Conservation (phyloP, 176 grass and related monocot genomes). For the Bonia amplexicaulis region DNA sequence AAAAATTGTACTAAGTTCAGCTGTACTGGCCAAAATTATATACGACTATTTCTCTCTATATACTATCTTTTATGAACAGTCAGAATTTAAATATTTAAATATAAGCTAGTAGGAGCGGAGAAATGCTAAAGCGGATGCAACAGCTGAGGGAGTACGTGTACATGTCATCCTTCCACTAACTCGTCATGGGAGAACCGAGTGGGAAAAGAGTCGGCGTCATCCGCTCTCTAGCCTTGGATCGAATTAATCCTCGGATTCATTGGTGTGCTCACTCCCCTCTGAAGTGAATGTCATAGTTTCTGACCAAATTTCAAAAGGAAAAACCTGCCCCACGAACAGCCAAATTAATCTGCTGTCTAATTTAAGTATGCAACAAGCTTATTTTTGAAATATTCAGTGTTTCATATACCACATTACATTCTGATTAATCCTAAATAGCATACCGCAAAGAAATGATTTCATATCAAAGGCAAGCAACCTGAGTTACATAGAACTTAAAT, state of each 20-base stretch:
- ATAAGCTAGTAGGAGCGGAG: too few species aligned
- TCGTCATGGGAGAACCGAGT: neutral
- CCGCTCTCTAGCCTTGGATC: too few species aligned
- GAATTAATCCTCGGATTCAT: too few species aligned
- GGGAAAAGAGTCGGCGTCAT: too few species aligned
- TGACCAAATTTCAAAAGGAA: too few species aligned
- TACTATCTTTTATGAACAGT: fast-evolving
- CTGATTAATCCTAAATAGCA: neutral
- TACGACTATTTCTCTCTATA: too few species aligned
- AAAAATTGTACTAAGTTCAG: too few species aligned
- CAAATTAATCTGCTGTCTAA: neutral
- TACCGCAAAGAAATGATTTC: neutral
- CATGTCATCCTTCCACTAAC: neutral
- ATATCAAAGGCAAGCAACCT: neutral
- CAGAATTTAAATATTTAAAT: too few species aligned
- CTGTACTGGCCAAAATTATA: too few species aligned
- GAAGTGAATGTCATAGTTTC: too few species aligned
- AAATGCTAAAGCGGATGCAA: neutral
- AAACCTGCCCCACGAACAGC: neutral
- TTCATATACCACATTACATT: neutral
- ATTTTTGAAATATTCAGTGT: neutral
- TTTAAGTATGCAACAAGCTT: neutral
- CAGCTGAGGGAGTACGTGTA: neutral
- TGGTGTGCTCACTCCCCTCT: too few species aligned
- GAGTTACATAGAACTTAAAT: neutral